Evolutionary conservation across 208 protist genomes (phyloP).

Genomic region (Crithidia bombi): DNA sequence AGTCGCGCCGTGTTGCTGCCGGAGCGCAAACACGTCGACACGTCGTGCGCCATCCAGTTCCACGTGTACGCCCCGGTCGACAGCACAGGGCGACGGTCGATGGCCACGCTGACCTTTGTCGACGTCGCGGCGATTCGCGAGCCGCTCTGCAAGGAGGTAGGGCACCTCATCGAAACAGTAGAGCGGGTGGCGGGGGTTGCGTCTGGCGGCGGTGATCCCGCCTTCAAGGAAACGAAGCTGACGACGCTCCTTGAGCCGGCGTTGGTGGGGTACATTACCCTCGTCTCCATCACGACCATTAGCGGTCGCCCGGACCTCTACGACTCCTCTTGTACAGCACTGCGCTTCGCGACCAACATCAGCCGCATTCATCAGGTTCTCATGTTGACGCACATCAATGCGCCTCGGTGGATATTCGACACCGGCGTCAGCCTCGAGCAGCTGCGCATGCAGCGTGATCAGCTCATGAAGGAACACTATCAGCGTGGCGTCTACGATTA

Average conservation of each 20-base stretch:
- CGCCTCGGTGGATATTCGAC: conserved; percentile 83
- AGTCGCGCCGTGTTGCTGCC: conserved; percentile 70
- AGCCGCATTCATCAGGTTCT: conserved; percentile 81
- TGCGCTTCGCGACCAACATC: conserved; percentile 67
- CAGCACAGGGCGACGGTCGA: conserved; percentile 66
- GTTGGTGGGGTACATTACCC: conserved; percentile 79
- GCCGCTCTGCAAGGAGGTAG: conserved; percentile 69
- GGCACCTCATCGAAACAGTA: conserved; percentile 73
- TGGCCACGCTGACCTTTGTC: conserved; percentile 89
- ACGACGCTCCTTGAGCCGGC: conserved; percentile 79
- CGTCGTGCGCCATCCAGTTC: conserved; percentile 84
- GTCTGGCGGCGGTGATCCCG: conserved; percentile 50
- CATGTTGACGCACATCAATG: conserved; percentile 79
- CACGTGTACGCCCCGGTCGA: conserved; percentile 86
- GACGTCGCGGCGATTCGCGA: conserved; percentile 76
- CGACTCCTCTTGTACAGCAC: conserved; percentile 59
- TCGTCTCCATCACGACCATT: conserved; percentile 84
- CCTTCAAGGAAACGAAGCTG: conserved; percentile 70
- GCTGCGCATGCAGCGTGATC: conserved; percentile 56
- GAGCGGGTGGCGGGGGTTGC: conserved; percentile 61
- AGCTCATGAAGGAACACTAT: conserved; percentile 62
- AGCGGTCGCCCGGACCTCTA: conserved; percentile 76
- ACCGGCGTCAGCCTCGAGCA: conserved; percentile 64
- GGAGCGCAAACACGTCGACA: conserved; percentile 73
- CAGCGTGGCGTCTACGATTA: conserved; percentile 75